phyloP scores from a whole-genome alignment of 1,139 yeast genomes.

The Pneumocystis sp. region DNA sequence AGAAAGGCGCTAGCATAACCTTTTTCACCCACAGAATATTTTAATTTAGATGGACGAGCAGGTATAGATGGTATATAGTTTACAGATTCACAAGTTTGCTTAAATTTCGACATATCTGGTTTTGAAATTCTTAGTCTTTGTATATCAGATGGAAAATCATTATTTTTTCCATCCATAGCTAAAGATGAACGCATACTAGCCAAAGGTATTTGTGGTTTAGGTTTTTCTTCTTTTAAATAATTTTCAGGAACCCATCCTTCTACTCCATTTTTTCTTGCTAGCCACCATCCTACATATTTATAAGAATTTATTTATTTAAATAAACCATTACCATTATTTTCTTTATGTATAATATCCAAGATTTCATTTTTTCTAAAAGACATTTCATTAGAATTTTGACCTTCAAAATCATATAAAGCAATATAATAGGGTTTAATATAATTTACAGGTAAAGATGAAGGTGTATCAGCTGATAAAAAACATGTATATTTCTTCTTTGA shows the following conservation, averaged over 20 bases:
- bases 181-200: neutral
- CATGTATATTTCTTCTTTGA: constrained; percentile 26
- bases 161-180: neutral
- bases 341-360: constrained; percentile 53
- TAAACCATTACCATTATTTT: constrained; percentile 82
- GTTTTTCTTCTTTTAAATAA: constrained; percentile 49
- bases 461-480: constrained; percentile 58
- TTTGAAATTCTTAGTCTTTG: neutral
- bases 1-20: neutral
- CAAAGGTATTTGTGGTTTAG: neutral
- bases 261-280: constrained; percentile 19
- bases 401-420: constrained; percentile 81
- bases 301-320: neutral
- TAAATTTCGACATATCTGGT: neutral
- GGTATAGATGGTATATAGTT: neutral
- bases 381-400: constrained; percentile 67
- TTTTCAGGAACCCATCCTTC: constrained; percentile 98
- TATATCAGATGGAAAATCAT: neutral
- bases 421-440: constrained; percentile 50
- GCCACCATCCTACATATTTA: constrained; percentile 12
- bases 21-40: neutral
- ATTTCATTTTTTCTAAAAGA: constrained; percentile 64
- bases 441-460: constrained; percentile 61
- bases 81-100: neutral
- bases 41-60: neutral